Percentiles rank a stretch among this genome's conserved stretches.
Conservation (phyloP, 495 filamentous ascomycete species). For the Penicillium egyptiacum region DNA sequence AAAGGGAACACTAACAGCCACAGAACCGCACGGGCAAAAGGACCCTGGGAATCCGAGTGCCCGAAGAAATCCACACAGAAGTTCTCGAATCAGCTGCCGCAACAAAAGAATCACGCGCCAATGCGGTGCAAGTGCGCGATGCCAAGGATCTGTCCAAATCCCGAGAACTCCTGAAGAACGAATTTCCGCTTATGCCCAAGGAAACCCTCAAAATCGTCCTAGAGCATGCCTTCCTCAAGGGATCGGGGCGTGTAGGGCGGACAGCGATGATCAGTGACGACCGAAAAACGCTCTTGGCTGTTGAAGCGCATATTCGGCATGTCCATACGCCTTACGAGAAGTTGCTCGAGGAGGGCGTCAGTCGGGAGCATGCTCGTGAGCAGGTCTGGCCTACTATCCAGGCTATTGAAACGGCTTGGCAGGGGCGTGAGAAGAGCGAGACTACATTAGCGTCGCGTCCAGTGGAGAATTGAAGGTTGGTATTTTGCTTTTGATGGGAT, state of each 20-base stretch:
- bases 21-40: constrained; percentile 37
- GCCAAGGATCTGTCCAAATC: constrained; percentile 33
- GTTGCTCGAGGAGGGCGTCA: constrained; percentile 31
- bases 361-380: constrained; percentile 28
- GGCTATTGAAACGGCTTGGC: constrained; percentile 35
- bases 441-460: constrained; percentile 1
- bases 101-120: constrained; percentile 43
- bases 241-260: constrained; percentile 52
- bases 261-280: constrained; percentile 35
- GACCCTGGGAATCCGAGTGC: constrained; percentile 49
- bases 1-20: neutral
- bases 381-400: constrained; percentile 31
- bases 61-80: constrained; percentile 33
- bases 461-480: neutral
- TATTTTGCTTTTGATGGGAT: neutral
- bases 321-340: constrained; percentile 47
- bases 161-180: constrained; percentile 30
- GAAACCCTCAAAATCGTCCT: constrained; percentile 39
- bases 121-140: constrained; percentile 39
- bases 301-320: constrained; percentile 55
- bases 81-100: constrained; percentile 34
- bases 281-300: constrained; percentile 43
- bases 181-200: constrained; percentile 48
- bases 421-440: constrained; percentile 11
- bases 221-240: constrained; percentile 48